These are phyloP conservation scores for Sinapis alba DNA, from an alignment of 441 rosid genomes.

Conservation along the genomic window DNA sequence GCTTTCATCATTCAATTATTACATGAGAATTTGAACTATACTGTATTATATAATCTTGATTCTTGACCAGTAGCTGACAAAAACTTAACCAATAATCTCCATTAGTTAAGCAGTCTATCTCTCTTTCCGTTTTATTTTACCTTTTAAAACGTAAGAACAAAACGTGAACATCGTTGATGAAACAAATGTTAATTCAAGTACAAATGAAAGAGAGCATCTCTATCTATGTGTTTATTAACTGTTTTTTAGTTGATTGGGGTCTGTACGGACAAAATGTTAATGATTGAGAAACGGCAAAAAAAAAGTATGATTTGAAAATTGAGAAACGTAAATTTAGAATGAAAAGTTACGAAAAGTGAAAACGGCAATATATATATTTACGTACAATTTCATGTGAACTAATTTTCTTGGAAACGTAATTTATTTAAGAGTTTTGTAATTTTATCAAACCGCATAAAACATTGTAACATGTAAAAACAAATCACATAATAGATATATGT, in stretches of 20 bases:
- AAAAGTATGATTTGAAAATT: background rate
- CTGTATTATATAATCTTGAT: slow-evolving; percentile 1
- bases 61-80: too few species aligned
- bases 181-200: slow-evolving; percentile 4
- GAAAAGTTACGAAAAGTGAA: slow-evolving; percentile 18
- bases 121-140: slow-evolving; percentile 19
- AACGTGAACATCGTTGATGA: background rate
- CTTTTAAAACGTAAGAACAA: slow-evolving; percentile 21
- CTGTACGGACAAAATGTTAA: slow-evolving; percentile 19
- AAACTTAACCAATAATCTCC: too few species aligned
- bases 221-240: background rate
- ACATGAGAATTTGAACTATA: background rate
- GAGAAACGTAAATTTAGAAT: slow-evolving; percentile 25
- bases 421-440: background rate
- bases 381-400: slow-evolving; percentile 28
- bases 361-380: slow-evolving; percentile 12
- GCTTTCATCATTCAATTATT: background rate
- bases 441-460: background rate
- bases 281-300: slow-evolving; percentile 25
- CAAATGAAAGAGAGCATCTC: slow-evolving; percentile 7
- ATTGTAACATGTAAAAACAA: background rate
- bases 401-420: slow-evolving; percentile 30
- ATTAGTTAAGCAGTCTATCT: slow-evolving; percentile 26
- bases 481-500: slow-evolving; percentile 7
- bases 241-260: background rate